A percentile compares a stretch with the other conserved stretches of the same genome.
Evolutionary conservation across 129 eudicot species (phyloP).

Genomic region (Apium graveolens): DNA sequence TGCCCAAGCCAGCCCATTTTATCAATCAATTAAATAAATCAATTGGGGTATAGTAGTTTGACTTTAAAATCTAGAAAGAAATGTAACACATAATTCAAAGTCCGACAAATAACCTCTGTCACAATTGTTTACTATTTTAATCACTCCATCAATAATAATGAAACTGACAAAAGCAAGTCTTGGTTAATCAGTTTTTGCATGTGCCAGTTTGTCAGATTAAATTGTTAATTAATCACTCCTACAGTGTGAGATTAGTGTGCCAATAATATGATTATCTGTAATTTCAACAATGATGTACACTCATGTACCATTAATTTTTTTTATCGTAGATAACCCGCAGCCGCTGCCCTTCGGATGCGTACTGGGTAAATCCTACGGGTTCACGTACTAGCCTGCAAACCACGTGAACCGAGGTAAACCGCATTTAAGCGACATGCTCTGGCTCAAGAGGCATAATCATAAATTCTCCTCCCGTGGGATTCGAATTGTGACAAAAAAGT

Average conservation of each 20-base stretch:
- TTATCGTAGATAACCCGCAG: no score
- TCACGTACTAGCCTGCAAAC: no score
- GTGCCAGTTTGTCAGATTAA: slow-evolving; percentile 1
- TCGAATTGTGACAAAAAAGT: no score
- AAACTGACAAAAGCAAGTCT: neutral
- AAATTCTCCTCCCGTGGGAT: no score
- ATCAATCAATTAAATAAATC: neutral
- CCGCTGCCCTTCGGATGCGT: no score
- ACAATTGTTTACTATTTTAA: neutral
- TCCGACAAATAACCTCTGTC: slow-evolving; percentile 1
- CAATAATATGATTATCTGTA: neutral
- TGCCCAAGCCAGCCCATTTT: neutral
- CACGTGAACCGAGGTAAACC: no score
- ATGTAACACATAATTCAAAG: neutral
- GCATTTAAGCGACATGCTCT: no score
- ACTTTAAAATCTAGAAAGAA: neutral
- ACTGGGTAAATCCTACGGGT: no score
- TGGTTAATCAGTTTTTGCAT: neutral
- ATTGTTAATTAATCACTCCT: neutral
- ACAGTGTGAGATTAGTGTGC: neutral
- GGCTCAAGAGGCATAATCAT: no score
- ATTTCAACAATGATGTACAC: neutral
- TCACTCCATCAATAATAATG: neutral
- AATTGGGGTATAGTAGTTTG: neutral
- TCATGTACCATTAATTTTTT: neutral